phyloP scores from a whole-genome alignment of 352 stramenopile genomes.

The Pythium aphanidermatum region DNA sequence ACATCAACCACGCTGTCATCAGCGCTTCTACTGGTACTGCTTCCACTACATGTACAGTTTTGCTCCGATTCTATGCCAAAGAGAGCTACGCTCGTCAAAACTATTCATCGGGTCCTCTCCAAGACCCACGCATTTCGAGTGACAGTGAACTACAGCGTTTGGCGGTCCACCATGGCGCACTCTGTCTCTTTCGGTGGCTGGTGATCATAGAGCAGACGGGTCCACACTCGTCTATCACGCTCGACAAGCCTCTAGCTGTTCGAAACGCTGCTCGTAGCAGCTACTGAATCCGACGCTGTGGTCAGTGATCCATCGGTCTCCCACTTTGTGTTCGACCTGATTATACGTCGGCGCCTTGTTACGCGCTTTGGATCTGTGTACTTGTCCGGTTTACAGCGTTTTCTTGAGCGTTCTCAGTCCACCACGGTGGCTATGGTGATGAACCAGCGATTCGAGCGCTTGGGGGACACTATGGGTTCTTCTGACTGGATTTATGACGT shows the following conservation, averaged over 20 bases:
- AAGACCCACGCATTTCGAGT: not conserved
- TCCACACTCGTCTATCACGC: too few species aligned
- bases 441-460: constrained; percentile 15
- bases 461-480: not conserved
- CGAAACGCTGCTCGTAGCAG: constrained; percentile 1
- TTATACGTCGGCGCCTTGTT: constrained; percentile 10
- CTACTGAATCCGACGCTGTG: not conserved
- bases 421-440: not conserved
- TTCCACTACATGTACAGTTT: not conserved
- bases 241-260: too few species aligned
- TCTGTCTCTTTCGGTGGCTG: too few species aligned
- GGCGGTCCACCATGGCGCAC: too few species aligned
- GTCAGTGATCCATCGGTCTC: not conserved
- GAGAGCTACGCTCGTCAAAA: constrained; percentile 7
- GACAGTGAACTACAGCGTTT: constrained; percentile 5
- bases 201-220: too few species aligned
- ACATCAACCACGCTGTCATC: constrained; percentile 4
- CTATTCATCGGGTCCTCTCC: not conserved
- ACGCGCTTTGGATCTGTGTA: constrained; percentile 8
- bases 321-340: constrained; percentile 5
- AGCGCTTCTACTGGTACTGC: not conserved
- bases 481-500: constrained; percentile 4
- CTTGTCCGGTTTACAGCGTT: constrained; percentile 2
- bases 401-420: not conserved
- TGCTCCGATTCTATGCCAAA: constrained; percentile 13